Conservation (phyloP, 139 green algal genomes). For the Coelastrella sp. region DNA sequence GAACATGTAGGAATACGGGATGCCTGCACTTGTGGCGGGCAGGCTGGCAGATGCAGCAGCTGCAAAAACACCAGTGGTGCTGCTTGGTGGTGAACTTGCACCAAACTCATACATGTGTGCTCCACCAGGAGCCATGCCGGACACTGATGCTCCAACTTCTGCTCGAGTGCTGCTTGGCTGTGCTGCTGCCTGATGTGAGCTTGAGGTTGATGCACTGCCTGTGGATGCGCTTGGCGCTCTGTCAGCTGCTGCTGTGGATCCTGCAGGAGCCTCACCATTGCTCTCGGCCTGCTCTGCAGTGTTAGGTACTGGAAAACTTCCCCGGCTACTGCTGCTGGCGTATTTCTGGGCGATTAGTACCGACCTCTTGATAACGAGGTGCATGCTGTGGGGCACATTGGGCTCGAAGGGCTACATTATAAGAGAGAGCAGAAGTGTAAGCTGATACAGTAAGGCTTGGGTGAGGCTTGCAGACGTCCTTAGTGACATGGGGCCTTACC, state of each 20-base stretch:
- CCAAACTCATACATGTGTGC: neutral
- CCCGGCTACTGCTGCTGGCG: neutral
- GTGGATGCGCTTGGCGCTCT: neutral
- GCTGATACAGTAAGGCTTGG: neutral
- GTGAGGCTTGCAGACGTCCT: neutral
- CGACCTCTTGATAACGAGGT: constrained; percentile 73
- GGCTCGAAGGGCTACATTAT: constrained; percentile 50
- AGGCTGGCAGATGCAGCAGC: neutral
- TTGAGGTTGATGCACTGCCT: neutral
- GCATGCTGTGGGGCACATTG: constrained; percentile 57
- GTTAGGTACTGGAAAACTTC: neutral
- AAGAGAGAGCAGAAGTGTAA: constrained; percentile 10
- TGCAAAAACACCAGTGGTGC: neutral
- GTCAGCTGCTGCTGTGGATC: neutral
- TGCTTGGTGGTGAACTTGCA: neutral
- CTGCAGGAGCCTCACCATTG: no score
- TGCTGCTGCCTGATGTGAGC: neutral
- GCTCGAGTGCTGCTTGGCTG: neutral
- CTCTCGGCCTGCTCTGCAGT: no score
- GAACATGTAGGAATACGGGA: constrained; percentile 24
- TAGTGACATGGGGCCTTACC: constrained; percentile 1
- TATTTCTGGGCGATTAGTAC: neutral
- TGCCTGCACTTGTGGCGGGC: neutral
- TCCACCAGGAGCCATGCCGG: no score
- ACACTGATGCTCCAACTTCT: no score